A percentile compares a stretch with the other conserved stretches of the same genome.
Evolutionary conservation across 108 stramenopile genomes (phyloP).

Genomic region (Cyclotella atomus): DNA sequence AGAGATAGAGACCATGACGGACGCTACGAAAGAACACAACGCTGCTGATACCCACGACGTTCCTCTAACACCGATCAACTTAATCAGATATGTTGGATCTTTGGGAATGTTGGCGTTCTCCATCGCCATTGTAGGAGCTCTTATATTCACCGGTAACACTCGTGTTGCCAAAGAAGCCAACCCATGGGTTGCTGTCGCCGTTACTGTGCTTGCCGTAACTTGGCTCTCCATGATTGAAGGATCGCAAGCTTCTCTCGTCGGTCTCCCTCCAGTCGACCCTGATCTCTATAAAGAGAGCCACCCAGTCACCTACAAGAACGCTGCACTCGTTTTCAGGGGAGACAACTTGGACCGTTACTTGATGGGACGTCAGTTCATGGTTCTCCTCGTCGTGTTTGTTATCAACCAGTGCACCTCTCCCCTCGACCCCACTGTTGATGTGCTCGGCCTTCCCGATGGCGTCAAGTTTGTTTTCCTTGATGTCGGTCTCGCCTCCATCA

Average conservation of each 20-base stretch:
- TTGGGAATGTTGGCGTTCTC: slow-evolving; percentile 61
- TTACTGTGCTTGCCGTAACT: slow-evolving; percentile 31
- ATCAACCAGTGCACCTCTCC: slow-evolving; percentile 74
- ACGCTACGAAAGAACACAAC: background rate
- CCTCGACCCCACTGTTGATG: slow-evolving; percentile 52
- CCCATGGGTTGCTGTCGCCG: background rate
- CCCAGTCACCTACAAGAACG: slow-evolving; percentile 64
- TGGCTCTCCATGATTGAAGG: slow-evolving; percentile 84
- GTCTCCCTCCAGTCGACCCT: slow-evolving; percentile 70
- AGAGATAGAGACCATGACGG: slow-evolving; percentile 1
- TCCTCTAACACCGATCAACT: slow-evolving; percentile 31
- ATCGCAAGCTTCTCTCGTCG: slow-evolving; percentile 73
- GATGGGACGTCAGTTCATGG: slow-evolving; percentile 91
- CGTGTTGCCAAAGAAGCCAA: slow-evolving; percentile 35
- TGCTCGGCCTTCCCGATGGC: slow-evolving; percentile 59
- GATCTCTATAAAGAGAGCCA: slow-evolving; percentile 78
- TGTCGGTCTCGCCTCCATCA: slow-evolving; percentile 78
- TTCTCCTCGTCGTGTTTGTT: slow-evolving; percentile 73
- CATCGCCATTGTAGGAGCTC: slow-evolving; percentile 56
- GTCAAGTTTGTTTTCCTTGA: slow-evolving; percentile 73
- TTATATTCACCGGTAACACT: slow-evolving; percentile 69
- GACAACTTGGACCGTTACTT: slow-evolving; percentile 88
- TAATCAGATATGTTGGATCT: slow-evolving; percentile 40
- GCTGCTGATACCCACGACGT: slow-evolving; percentile 16
- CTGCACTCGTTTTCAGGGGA: slow-evolving; percentile 68